Evolutionary conservation across 2,329 filamentous ascomycete genomes (phyloP), one percentile per base, ranked within the genome.

Genomic region (Aspergillus jensenii): DNA sequence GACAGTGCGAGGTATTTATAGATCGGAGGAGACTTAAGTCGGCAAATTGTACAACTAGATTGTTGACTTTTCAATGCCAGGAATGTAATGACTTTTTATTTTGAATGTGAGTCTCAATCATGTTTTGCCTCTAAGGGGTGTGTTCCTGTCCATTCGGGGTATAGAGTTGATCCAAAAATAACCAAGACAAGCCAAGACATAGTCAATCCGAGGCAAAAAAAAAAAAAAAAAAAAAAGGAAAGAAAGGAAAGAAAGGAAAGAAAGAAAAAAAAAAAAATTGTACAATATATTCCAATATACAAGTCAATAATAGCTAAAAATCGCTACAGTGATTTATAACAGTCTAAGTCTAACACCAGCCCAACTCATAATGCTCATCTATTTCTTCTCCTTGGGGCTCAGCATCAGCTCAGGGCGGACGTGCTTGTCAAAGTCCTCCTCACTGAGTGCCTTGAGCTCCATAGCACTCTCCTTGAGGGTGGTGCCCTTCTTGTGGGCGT

Each of bases 361-460:
- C 31, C 52, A 40, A 43, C 17, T 55, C 27, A 50, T 41, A 19
- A 52, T 52, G 27, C 52, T 53, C 59, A 45, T 66, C 62, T 79
- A 82, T 72, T 87, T 84, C 74, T 84, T 84, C 70, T 88, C 85
- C 76, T 86, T 88, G 49, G 93, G 93, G 59, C 88, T 88, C 71
- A 99, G 83, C 93, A 99, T 99, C 72, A 98, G 84, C 81, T 98
- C 93, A 23, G 95, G 95, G 70, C 87, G 87, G 65, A 99, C 95
- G 64, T 96, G 83, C 66, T 86, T 83, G 77, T 97, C 92, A 73
- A 98, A 98, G 73, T 97, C 93, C 71, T 90, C 90, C 72, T 88
- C 87, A 64, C 87, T 93, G 66, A 98, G 81, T 46, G 92, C 93
- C 67, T 96, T 85, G 65, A 99, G 85, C 82, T 98, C 91, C 83